Conservation (phyloP, 352 stramenopile genomes). For the Phytophthora colocasiae region DNA sequence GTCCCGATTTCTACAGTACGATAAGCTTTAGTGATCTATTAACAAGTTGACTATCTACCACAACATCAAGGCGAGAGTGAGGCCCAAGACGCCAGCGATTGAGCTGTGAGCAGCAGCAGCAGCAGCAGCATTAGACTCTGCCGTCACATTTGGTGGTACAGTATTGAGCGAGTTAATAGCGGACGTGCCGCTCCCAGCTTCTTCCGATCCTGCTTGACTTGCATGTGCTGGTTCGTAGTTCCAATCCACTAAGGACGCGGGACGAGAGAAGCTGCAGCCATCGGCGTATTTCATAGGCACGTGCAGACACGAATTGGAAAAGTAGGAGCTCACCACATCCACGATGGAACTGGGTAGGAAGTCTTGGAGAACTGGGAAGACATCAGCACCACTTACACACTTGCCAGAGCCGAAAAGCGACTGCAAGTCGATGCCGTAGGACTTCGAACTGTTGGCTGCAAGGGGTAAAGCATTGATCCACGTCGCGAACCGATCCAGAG, state of each 20-base stretch:
- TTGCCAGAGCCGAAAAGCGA: constrained; percentile 48
- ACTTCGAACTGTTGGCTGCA: constrained; percentile 35
- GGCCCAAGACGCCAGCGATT: neutral
- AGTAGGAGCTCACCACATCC: constrained; percentile 40
- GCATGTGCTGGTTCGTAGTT: constrained; percentile 49
- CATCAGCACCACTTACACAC: constrained; percentile 50
- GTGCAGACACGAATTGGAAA: constrained; percentile 58
- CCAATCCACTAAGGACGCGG: constrained; percentile 59
- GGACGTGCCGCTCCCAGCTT: constrained; percentile 21
- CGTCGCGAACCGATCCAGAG: constrained; percentile 53
- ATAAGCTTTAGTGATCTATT: constrained; percentile 1
- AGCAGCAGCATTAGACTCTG: constrained; percentile 13
- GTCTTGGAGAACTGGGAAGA: constrained; percentile 45
- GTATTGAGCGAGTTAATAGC: constrained; percentile 44
- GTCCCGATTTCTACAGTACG: constrained; percentile 15
- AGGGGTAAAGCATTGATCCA: constrained; percentile 54
- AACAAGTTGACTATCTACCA: constrained; percentile 9
- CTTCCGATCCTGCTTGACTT: constrained; percentile 35
- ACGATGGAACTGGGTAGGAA: constrained; percentile 43
- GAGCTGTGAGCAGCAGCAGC: neutral
- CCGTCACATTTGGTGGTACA: constrained; percentile 36
- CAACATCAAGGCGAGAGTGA: constrained; percentile 4
- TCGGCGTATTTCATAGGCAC: constrained; percentile 61
- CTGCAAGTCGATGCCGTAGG: constrained; percentile 42
- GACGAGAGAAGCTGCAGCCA: constrained; percentile 56